Conservation (phyloP, 2,329 filamentous ascomycete species). For the Dothidotthia symphoricarpi region DNA sequence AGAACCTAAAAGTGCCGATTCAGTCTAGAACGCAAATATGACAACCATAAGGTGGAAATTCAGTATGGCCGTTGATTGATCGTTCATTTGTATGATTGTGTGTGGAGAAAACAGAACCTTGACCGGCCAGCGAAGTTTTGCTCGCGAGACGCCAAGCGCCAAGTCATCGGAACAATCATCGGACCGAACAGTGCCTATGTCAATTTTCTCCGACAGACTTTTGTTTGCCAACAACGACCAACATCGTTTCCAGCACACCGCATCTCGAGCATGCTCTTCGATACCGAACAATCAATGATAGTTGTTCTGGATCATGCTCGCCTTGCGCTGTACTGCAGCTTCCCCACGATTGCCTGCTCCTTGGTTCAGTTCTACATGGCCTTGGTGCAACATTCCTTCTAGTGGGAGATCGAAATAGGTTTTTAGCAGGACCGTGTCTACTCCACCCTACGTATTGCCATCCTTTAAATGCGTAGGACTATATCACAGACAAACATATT, state of each 20-base stretch:
- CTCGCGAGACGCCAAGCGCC: constrained; percentile 8
- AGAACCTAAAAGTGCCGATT: constrained; percentile 40
- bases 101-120: constrained; percentile 28
- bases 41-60: constrained; percentile 42
- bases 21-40: constrained; percentile 49
- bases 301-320: constrained; percentile 15
- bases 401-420: constrained; percentile 52
- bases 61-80: constrained; percentile 48
- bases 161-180: constrained; percentile 15
- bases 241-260: constrained; percentile 4
- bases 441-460: constrained; percentile 51
- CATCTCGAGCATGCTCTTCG: neutral
- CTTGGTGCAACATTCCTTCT: constrained; percentile 52
- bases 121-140: constrained; percentile 20
- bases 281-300: constrained; percentile 16
- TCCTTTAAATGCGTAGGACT: constrained; percentile 47
- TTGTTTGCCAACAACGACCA: constrained; percentile 7
- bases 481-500: constrained; percentile 49
- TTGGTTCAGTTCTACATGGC: constrained; percentile 47
- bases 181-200: constrained; percentile 11
- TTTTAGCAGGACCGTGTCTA: constrained; percentile 55
- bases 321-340: constrained; percentile 8
- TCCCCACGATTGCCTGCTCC: constrained; percentile 54
- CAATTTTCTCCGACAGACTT: constrained; percentile 9
- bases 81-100: constrained; percentile 45